phyloP scores from a whole-genome alignment of 2,329 filamentous ascomycete species.

The Fusarium anguioides region DNA sequence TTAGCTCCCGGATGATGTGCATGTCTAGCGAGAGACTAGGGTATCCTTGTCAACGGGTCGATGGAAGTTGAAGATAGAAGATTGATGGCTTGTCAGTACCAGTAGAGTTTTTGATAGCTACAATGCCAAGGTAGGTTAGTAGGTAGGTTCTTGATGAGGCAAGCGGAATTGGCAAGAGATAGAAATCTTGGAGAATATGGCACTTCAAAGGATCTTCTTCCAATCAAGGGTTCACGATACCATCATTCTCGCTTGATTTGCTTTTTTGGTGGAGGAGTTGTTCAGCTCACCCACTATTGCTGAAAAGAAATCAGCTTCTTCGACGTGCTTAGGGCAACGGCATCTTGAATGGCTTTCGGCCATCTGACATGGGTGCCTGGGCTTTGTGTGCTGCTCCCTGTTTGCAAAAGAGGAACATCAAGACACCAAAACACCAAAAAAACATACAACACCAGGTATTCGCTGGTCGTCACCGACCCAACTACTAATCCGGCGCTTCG shows the following conservation, averaged over 20 bases:
- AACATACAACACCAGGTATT: no score
- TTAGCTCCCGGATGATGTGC: slow-evolving; percentile 20
- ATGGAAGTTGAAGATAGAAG: background rate
- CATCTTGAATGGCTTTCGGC: no score
- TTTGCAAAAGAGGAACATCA: no score
- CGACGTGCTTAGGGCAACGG: no score
- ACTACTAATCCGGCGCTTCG: no score
- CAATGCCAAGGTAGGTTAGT: no score
- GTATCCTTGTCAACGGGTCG: background rate
- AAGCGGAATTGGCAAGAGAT: background rate
- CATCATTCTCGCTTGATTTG: background rate
- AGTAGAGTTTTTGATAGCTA: background rate
- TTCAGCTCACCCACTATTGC: background rate
- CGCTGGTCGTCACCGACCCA: no score
- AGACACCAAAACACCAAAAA: no score
- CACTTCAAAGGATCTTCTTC: background rate
- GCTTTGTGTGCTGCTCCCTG: no score
- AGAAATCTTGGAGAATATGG: background rate
- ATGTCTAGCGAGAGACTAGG: slow-evolving; percentile 7
- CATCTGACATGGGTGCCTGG: no score
- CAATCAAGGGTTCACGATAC: background rate
- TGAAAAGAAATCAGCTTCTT: background rate
- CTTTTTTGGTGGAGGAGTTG: background rate
- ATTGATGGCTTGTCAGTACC: background rate
- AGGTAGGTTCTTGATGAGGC: background rate